Percentiles rank a stretch among this genome's conserved stretches.
Conservation (phyloP, 2,329 filamentous ascomycete species). For the Epichloe uncinata region DNA sequence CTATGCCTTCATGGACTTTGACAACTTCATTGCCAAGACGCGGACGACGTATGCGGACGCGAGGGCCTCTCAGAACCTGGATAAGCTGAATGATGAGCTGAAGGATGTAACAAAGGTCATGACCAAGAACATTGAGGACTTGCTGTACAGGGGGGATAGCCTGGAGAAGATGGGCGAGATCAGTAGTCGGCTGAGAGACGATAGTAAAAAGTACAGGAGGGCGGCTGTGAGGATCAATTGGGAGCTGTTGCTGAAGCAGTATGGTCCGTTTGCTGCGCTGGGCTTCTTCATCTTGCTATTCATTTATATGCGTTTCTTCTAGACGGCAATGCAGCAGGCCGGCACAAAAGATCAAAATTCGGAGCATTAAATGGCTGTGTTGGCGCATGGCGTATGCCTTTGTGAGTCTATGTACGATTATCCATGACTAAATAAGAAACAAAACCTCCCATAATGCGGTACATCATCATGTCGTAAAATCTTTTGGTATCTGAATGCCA, state of each 20-base stretch:
- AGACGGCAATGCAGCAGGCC: conserved; percentile 9
- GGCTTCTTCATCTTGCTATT: conserved; percentile 75
- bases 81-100: conserved; percentile 92
- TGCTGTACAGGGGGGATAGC: conserved; percentile 92
- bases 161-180: conserved; percentile 96
- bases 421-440: conserved; percentile 7
- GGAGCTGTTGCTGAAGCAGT: conserved; percentile 94
- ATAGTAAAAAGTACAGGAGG: conserved; percentile 85
- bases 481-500: neutral
- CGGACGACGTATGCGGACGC: conserved; percentile 91
- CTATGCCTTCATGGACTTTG: conserved; percentile 96
- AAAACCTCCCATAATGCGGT: conserved; percentile 3
- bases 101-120: conserved; percentile 98
- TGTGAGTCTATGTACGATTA: conserved; percentile 11
- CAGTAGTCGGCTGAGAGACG: conserved; percentile 72
- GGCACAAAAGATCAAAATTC: neutral
- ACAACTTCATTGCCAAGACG: conserved; percentile 88
- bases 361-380: neutral
- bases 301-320: conserved; percentile 91
- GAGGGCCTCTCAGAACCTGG: conserved; percentile 80
- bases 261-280: conserved; percentile 76
- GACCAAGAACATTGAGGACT: conserved; percentile 99
- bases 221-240: conserved; percentile 95
- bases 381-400: neutral
- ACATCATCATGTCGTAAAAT: neutral